Base-by-base conservation (phyloP, 345 rosid genomes). In the thale cress (Arabidopsis thaliana) region DNA sequence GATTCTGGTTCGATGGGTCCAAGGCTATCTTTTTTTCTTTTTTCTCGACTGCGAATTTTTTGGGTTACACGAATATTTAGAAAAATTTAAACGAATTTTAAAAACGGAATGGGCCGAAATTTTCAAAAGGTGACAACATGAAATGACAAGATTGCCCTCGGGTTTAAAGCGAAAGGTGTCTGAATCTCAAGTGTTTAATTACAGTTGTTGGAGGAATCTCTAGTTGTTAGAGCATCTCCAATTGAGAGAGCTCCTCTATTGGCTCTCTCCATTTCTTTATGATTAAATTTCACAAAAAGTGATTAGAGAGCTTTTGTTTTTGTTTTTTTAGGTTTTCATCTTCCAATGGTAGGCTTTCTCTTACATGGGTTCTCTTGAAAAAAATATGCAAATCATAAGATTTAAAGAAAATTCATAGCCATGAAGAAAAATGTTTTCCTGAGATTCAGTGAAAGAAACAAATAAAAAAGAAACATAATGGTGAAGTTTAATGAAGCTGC, bases 401-500 rank as follows among this genome's bases (percentile, higher is more conserved):
- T 34, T 70, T 32, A 23, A 11, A 56, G 28, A 56, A 38, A 65
- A 44, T 72, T 78, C 50, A 30, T 46, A 13, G 22, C 5, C 37
- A 58, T 7, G 44, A 34, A 22, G 20, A 13, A 10, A 67, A 38
- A 16, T 4, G 10, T 13, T 8, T 42, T 44, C 23, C 58, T 45
- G 9, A 64, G 20, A 52, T 50, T 72, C 61, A 61, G 60, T 9
- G 25, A 8, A 16, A 41, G 7, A 36, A 8, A 73, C 22, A 6
- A 72, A 14, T 50, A 48, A 12, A 55, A 10, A 55, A 2, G 41
- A 59, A 6, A 72, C n/a, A 48, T 13, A 59, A 45, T 37, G 32
- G 65, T 13, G 4, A 56, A 33, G 3, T 2, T 58, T 0, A 65
- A 12, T 14, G 66, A 75, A 93, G 82, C 72, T 85, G 97, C 73